Conservation (phyloP, 2,329 filamentous ascomycete species). For the Neopestalotiopsis sp. region DNA sequence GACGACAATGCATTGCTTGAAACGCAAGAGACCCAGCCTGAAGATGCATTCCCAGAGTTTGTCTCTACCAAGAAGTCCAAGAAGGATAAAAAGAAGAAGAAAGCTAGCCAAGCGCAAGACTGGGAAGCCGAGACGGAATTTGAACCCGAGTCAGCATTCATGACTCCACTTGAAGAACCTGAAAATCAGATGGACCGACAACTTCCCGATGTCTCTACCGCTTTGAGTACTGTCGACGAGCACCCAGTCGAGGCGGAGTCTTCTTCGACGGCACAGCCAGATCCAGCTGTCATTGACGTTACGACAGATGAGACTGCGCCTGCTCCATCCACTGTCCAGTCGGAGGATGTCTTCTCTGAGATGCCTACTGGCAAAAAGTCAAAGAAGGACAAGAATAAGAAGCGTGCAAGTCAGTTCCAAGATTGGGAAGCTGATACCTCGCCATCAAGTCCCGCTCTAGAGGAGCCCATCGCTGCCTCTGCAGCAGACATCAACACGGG, state of each 20-base stretch:
- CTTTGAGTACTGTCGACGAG: background rate
- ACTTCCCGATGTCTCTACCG: background rate
- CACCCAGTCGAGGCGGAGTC: background rate
- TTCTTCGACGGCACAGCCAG: background rate
- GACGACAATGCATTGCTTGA: slow-evolving; percentile 29
- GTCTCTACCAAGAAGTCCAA: slow-evolving; percentile 35
- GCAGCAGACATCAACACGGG: slow-evolving; percentile 22
- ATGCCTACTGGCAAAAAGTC: slow-evolving; percentile 29
- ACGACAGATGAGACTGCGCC: background rate
- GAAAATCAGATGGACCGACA: background rate
- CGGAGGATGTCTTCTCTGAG: background rate
- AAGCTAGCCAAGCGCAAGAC: slow-evolving; percentile 25
- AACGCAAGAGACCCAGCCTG: background rate
- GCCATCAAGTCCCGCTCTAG: background rate
- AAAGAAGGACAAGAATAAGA: slow-evolving; percentile 37
- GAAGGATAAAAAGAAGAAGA: slow-evolving; percentile 36
- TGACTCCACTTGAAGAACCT: slow-evolving; percentile 7
- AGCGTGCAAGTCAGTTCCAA: slow-evolving; percentile 35
- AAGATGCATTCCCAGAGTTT: slow-evolving; percentile 20
- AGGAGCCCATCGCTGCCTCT: slow-evolving; percentile 22
- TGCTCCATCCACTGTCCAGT: background rate
- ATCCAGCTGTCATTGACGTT: background rate
- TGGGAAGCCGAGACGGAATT: slow-evolving; percentile 15
- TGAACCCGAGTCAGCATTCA: background rate
- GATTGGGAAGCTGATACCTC: background rate